A percentile compares a stretch with the other conserved stretches of the same genome.
These are phyloP conservation scores for Neopestalotiopsis sp. DNA, from an alignment of 2,329 filamentous ascomycete species.

Conservation along the genomic window DNA sequence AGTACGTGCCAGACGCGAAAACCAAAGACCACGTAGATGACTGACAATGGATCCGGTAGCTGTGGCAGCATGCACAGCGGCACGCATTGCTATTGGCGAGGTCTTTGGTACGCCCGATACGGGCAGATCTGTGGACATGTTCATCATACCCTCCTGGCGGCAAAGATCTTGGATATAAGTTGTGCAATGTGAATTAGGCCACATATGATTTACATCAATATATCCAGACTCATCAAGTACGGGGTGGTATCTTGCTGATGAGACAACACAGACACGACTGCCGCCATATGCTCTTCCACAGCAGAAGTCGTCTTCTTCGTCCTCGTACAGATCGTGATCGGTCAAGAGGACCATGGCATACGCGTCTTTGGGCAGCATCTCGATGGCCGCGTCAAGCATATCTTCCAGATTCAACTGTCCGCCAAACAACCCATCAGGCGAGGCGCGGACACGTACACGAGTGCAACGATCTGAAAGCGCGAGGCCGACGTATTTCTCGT, in stretches of 20 bases:
- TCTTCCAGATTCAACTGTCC: slow-evolving; percentile 65
- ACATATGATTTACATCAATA: slow-evolving; percentile 57
- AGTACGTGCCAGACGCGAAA: slow-evolving; percentile 61
- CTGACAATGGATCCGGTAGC: slow-evolving; percentile 27
- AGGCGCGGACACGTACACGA: slow-evolving; percentile 55
- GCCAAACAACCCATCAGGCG: slow-evolving; percentile 50
- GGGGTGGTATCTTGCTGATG: slow-evolving; percentile 66
- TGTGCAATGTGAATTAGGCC: slow-evolving; percentile 68
- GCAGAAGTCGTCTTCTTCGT: slow-evolving; percentile 69
- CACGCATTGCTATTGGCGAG: slow-evolving; percentile 33
- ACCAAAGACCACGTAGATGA: slow-evolving; percentile 53
- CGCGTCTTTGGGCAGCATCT: slow-evolving; percentile 60
- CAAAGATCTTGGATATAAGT: slow-evolving; percentile 50
- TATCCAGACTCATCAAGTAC: slow-evolving; percentile 43
- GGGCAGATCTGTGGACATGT: not conserved
- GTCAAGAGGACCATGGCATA: slow-evolving; percentile 62
- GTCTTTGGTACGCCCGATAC: not conserved
- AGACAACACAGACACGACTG: slow-evolving; percentile 66
- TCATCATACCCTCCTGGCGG: slow-evolving; percentile 19
- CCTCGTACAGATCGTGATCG: slow-evolving; percentile 69
- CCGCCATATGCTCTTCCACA: slow-evolving; percentile 71
- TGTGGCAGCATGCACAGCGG: slow-evolving; percentile 38
- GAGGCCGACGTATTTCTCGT: slow-evolving; percentile 50
- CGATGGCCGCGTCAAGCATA: slow-evolving; percentile 61
- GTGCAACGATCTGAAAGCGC: slow-evolving; percentile 39